Evolutionary conservation across 805 yeast genomes (phyloP).

Genomic region (Zygoascus ofunaensis): DNA sequence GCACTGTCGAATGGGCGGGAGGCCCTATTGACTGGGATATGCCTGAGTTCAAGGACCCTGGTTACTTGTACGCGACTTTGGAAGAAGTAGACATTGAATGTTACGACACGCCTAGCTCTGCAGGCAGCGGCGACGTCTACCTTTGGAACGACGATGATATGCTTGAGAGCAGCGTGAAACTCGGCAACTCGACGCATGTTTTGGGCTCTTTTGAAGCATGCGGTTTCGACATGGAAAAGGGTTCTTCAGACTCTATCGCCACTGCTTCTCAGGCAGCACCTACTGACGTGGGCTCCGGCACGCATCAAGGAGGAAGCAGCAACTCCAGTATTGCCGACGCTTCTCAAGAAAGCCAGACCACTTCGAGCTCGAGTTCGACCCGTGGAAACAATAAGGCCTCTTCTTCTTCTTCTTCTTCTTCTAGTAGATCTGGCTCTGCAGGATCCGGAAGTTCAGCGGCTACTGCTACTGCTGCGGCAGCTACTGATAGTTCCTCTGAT

Average conservation of each 20-base stretch:
- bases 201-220: constrained; percentile 53
- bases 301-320: constrained; percentile 5
- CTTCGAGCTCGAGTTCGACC: constrained; percentile 9
- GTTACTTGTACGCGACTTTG: constrained; percentile 66
- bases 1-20: constrained; percentile 76
- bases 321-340: constrained; percentile 6
- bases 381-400: constrained; percentile 3
- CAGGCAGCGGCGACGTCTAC: constrained; percentile 41
- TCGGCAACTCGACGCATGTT: constrained; percentile 54
- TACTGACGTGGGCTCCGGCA: constrained; percentile 9
- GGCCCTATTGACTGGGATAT: constrained; percentile 80
- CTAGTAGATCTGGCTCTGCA: not conserved
- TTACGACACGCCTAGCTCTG: constrained; percentile 58
- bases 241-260: constrained; percentile 10
- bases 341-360: constrained; percentile 12
- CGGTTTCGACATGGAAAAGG: constrained; percentile 44
- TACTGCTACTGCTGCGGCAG: constrained; percentile 9
- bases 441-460: not conserved
- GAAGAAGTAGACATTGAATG: constrained; percentile 54
- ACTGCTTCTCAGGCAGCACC: constrained; percentile 10
- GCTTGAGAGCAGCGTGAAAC: constrained; percentile 38
- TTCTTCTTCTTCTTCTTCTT: not conserved
- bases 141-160: constrained; percentile 42
- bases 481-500: constrained; percentile 22
- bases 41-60: constrained; percentile 58